Evolutionary conservation across 768 basidiomycete species (phyloP).

Genomic region (Amanita muscaria): DNA sequence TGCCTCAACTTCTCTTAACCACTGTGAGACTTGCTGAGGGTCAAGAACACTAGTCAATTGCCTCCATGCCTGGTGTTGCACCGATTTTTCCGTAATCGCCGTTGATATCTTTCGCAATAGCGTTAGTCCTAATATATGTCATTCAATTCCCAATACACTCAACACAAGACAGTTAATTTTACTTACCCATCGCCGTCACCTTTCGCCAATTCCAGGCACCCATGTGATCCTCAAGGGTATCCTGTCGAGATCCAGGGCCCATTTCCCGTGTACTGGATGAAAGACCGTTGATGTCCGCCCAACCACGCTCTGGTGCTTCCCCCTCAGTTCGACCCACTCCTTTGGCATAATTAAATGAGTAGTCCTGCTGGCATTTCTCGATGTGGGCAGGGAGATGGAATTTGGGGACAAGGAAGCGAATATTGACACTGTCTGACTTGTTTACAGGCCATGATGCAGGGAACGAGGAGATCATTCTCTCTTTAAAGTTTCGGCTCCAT

Average conservation of each 20-base stretch:
- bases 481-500: constrained; percentile 16
- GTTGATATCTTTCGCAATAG: constrained; percentile 7
- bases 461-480: background rate
- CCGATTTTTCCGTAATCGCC: background rate
- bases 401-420: too few species aligned
- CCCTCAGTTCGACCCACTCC: background rate
- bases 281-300: background rate
- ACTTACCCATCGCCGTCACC: too few species aligned
- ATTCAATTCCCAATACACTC: too few species aligned
- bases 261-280: background rate
- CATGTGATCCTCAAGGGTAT: background rate
- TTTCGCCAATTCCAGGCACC: too few species aligned
- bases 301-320: too few species aligned
- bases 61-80: background rate
- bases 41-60: background rate
- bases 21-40: background rate
- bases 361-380: background rate
- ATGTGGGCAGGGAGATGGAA: constrained; percentile 2
- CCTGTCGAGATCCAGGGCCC: background rate
- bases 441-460: background rate
- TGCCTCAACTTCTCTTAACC: background rate
- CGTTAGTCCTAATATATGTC: background rate
- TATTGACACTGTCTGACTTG: background rate
- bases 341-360: background rate
- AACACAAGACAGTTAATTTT: too few species aligned